A percentile compares a stretch with the other conserved stretches of the same genome.
Conservation (phyloP, 495 filamentous ascomycete species). For the Clavariopsis aquatica region DNA sequence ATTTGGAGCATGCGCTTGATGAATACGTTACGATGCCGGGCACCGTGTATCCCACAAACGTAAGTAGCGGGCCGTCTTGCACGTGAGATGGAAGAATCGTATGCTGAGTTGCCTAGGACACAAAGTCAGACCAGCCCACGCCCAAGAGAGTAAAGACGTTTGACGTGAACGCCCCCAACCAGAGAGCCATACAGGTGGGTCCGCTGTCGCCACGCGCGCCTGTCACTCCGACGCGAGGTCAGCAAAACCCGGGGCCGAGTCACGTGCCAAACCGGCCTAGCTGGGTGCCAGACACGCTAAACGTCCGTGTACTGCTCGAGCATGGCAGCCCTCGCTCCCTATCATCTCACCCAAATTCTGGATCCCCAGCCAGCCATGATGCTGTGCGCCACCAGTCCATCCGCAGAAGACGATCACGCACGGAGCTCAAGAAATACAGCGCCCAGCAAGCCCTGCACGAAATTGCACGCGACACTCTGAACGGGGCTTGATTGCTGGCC, state of each 20-base stretch:
- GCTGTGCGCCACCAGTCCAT: conserved; percentile 18
- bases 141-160: background rate
- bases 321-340: conserved; percentile 11
- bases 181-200: background rate
- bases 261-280: conserved; percentile 8
- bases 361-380: conserved; percentile 15
- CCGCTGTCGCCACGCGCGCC: background rate
- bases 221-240: conserved; percentile 2
- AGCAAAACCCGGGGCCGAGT: background rate
- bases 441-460: conserved; percentile 32
- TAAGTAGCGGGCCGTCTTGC: too few relatives aligned
- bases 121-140: background rate
- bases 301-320: conserved; percentile 35
- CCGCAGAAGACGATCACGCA: conserved; percentile 24
- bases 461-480: conserved; percentile 23
- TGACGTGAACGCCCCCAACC: background rate
- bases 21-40: conserved; percentile 35
- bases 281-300: conserved; percentile 33
- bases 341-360: conserved; percentile 26
- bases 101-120: too few relatives aligned
- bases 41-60: conserved; percentile 33
- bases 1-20: conserved; percentile 25
- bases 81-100: too few relatives aligned
- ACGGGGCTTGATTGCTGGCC: background rate
- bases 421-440: conserved; percentile 32